Conservation (phyloP, 129 eudicot species). For the Flaveria linearis region DNA sequence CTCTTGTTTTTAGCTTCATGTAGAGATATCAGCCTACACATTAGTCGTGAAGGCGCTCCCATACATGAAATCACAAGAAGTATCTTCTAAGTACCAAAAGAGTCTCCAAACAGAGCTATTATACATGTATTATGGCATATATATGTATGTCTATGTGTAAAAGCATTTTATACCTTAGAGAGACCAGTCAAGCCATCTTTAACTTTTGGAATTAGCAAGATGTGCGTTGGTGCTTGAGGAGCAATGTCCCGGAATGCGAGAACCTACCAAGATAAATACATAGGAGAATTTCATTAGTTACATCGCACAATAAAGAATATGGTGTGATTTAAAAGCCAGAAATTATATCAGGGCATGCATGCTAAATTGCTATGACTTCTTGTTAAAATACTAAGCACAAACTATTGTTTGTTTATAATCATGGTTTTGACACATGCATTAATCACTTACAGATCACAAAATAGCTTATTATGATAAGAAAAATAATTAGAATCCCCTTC, state of each 20-base stretch:
- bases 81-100: not conserved
- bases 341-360: not conserved
- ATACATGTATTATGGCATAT: not conserved
- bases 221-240: constrained; percentile 90
- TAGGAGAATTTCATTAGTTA: not conserved
- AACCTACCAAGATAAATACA: constrained; percentile 48
- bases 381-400: not conserved
- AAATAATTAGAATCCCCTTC: too few species aligned
- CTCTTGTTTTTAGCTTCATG: not conserved
- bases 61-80: not conserved
- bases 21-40: not conserved
- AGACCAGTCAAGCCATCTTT: constrained; percentile 84
- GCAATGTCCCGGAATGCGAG: constrained; percentile 81
- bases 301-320: not conserved
- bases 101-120: not conserved
- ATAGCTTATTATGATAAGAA: too few species aligned
- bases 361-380: too few species aligned
- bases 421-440: too few species aligned
- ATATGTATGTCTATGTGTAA: not conserved
- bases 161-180: constrained; percentile 58
- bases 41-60: not conserved
- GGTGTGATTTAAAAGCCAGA: not conserved
- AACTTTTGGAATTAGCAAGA: constrained; percentile 78
- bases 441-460: too few species aligned
- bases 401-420: not conserved